phyloP scores from a whole-genome alignment of 768 basidiomycete genomes.

The Zangia roseola region DNA sequence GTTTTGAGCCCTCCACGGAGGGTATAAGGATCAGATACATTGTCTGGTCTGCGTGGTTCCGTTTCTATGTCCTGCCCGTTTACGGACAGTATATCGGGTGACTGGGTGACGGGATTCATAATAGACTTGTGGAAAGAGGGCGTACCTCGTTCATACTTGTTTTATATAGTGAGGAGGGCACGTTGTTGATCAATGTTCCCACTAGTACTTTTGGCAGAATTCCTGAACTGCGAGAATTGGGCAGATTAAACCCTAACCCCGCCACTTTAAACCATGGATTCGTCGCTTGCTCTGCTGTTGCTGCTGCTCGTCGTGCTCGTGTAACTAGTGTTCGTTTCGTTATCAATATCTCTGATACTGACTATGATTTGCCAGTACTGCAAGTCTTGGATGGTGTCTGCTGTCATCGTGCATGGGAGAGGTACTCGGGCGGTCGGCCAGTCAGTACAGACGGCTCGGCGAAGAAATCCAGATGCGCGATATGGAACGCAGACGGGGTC shows the following conservation, averaged over 20 bases:
- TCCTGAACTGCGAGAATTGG: too few species aligned
- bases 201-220: too few species aligned
- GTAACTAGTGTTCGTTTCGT: conserved; percentile 27
- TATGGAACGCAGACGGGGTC: conserved; percentile 47
- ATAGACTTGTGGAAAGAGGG: not conserved
- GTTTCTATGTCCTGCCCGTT: conserved; percentile 38
- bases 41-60: conserved; percentile 32
- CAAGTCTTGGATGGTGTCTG: conserved; percentile 61
- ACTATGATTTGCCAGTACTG: conserved; percentile 34
- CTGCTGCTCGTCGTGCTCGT: conserved; percentile 48
- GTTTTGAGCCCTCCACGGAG: conserved; percentile 60
- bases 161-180: too few species aligned
- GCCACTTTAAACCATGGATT: too few species aligned
- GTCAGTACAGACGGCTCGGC: conserved; percentile 39
- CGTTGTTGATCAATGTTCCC: too few species aligned
- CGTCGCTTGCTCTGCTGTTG: conserved; percentile 40
- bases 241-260: too few species aligned
- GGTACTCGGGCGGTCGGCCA: conserved; percentile 30
- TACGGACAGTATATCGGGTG: not conserved
- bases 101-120: conserved; percentile 1
- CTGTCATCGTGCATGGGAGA: conserved; percentile 66
- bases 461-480: conserved; percentile 61
- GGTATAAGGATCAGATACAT: conserved; percentile 61
- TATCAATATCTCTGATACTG: not conserved
- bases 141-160: conserved; percentile 5